phyloP scores from a whole-genome alignment of 495 filamentous ascomycete genomes.

The Talaromyces thailandensis region DNA sequence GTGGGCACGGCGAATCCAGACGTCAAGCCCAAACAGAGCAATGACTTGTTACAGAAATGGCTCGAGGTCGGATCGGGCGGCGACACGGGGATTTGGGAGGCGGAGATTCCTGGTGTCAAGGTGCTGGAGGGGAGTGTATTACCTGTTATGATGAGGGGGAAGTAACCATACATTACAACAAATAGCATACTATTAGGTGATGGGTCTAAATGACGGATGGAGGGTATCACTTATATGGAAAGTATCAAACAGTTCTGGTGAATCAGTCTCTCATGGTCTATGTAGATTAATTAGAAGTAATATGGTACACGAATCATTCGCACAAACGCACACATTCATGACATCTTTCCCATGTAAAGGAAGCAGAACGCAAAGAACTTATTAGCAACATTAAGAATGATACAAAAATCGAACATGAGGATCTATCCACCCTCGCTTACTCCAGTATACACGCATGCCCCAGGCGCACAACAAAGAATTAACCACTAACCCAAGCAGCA shows the following conservation, averaged over 20 bases:
- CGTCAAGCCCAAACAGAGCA: conserved; percentile 91
- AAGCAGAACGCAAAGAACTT: neutral
- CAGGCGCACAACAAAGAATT: neutral
- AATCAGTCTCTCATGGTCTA: neutral
- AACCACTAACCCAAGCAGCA: conserved; percentile 82
- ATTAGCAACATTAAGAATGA: neutral
- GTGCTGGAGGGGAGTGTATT: conserved; percentile 32
- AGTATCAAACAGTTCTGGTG: neutral
- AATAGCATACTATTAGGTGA: no score
- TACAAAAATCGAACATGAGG: neutral
- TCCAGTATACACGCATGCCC: neutral
- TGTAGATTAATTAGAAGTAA: neutral
- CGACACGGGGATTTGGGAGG: conserved; percentile 39
- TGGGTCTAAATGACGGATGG: no score
- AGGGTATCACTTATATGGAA: neutral
- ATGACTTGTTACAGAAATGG: conserved; percentile 71
- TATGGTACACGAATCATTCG: neutral
- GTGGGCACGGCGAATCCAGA: conserved; percentile 63
- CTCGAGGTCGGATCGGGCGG: conserved; percentile 39
- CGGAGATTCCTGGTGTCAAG: conserved; percentile 33
- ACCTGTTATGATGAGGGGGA: conserved; percentile 34
- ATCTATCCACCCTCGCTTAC: neutral
- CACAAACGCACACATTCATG: neutral
- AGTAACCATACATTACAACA: conserved; percentile 4
- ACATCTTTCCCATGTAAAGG: neutral